Evolutionary conservation across 495 filamentous ascomycete species (phyloP).

Genomic region (Trichoderma reesei): DNA sequence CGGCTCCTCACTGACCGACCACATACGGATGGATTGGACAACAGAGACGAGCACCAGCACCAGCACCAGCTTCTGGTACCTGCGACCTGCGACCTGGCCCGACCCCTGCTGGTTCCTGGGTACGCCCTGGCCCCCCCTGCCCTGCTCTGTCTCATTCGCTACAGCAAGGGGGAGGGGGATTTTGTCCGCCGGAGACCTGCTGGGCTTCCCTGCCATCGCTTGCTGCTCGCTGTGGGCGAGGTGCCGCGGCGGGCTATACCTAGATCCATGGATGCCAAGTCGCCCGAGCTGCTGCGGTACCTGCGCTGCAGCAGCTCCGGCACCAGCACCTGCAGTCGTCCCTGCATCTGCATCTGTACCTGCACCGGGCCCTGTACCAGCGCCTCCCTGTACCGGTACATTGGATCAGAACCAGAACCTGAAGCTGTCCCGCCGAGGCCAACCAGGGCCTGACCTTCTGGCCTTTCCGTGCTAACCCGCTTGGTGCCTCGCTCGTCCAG

Average conservation of each 20-base stretch:
- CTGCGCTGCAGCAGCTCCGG: not conserved
- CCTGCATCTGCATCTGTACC: no score
- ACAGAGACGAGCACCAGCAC: no score
- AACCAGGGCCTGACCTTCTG: not conserved
- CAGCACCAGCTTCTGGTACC: not conserved
- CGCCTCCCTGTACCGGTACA: not conserved
- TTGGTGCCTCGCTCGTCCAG: not conserved
- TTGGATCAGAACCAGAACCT: not conserved
- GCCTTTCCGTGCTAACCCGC: not conserved
- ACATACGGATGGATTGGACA: not conserved
- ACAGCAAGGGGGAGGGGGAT: not conserved
- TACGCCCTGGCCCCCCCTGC: not conserved
- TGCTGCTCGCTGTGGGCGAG: not conserved
- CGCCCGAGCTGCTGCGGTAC: not conserved
- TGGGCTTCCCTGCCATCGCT: conserved; percentile 2
- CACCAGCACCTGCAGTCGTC: not conserved
- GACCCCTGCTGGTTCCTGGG: not conserved
- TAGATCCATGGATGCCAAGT: not conserved
- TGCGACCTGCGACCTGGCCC: not conserved
- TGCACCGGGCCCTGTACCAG: no score
- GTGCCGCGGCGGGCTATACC: not conserved
- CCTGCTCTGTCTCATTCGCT: conserved; percentile 8
- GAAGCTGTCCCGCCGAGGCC: not conserved
- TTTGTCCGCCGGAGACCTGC: not conserved
- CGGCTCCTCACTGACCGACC: conserved; percentile 2